Conservation (phyloP, 345 rosid species). For the Acer negundo region DNA sequence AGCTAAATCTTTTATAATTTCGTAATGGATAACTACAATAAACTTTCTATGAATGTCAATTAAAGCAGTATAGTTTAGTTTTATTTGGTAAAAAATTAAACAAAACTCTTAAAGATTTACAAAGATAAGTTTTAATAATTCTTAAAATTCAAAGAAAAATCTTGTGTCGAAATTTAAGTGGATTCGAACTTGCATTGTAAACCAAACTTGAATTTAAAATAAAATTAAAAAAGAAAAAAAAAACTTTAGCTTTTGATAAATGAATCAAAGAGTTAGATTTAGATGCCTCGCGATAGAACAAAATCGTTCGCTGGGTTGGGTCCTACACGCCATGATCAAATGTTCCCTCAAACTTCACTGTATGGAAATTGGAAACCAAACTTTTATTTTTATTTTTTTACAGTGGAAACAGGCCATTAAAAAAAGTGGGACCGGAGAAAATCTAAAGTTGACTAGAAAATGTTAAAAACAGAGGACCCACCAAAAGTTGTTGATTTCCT, state of each 20-base stretch:
- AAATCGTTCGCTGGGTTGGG: not conserved
- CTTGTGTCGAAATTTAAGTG: too few relatives aligned
- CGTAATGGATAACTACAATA: too few relatives aligned
- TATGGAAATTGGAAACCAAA: not conserved
- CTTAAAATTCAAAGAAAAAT: too few relatives aligned
- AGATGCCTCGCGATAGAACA: not conserved
- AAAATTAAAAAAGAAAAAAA: too few relatives aligned
- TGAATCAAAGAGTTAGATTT: not conserved
- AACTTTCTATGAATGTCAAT: too few relatives aligned
- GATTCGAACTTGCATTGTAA: not conserved
- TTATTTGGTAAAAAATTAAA: too few relatives aligned
- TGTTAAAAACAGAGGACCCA: not conserved
- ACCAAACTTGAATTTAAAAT: too few relatives aligned
- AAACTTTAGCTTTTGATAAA: not conserved
- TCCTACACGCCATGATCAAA: not conserved
- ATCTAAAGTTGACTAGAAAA: slow-evolving; percentile 13
- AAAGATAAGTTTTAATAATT: too few relatives aligned
- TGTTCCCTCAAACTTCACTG: not conserved
- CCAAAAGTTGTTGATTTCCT: not conserved
- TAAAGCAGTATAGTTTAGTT: too few relatives aligned
- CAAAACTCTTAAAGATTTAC: too few relatives aligned
- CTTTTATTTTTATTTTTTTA: not conserved
- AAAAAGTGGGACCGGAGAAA: slow-evolving; percentile 1
- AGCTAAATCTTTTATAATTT: too few relatives aligned
- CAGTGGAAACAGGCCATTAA: not conserved